Conservation (phyloP, 495 filamentous ascomycete species). For the Hypoxylon fragiforme region DNA sequence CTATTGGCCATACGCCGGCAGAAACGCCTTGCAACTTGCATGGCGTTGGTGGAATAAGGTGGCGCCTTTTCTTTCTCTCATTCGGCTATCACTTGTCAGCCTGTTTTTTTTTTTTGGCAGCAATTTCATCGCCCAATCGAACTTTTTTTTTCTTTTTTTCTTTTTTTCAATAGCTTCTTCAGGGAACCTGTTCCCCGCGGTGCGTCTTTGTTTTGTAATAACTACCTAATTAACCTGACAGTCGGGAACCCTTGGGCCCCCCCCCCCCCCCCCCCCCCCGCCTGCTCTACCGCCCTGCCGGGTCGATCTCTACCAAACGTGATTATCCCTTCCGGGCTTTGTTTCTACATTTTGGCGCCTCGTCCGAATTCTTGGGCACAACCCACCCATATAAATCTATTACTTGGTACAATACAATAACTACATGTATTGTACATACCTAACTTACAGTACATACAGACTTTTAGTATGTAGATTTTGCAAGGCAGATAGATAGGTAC, state of each 20-base stretch:
- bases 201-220: constrained; percentile 19
- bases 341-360: constrained; percentile 9
- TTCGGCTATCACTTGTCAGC: no score
- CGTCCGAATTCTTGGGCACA: constrained; percentile 16
- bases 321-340: constrained; percentile 29
- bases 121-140: no score
- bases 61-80: no score
- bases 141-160: constrained; percentile 13
- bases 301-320: constrained; percentile 26
- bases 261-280: constrained; percentile 6
- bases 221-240: constrained; percentile 3
- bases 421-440: no score
- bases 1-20: constrained; percentile 16
- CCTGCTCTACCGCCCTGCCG: constrained; percentile 21
- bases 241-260: background rate
- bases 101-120: no score
- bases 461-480: no score
- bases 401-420: no score
- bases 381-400: no score
- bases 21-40: constrained; percentile 18
- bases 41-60: constrained; percentile 19
- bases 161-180: constrained; percentile 3
- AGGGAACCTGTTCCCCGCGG: constrained; percentile 22
- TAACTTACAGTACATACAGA: no score
- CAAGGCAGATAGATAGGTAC: no score